Base-by-base conservation (phyloP, 1,284 basidiomycete species). In the Irpex sp. region DNA sequence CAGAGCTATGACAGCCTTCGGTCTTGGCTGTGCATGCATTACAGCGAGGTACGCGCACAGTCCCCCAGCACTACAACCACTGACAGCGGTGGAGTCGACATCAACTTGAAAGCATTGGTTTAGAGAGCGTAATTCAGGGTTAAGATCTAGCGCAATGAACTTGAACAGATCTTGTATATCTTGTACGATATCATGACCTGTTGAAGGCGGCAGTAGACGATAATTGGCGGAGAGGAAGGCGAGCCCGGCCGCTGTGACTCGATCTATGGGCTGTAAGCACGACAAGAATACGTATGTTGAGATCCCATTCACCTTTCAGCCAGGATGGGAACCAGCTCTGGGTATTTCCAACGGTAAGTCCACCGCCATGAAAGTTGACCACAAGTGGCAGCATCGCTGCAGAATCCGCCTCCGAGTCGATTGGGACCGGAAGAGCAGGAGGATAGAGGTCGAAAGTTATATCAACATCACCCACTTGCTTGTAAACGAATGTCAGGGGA, bases 281-380 rank as follows among this genome's bases (percentile, higher is more conserved):
- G 28, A 33, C 28, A 33, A 7, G 28, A 33, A 33, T 33, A 33
- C 28, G 28, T 39, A 45, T 39, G 21, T 6, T 3, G 14, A 10
- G 10, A 18, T 45, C 12, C 39, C 39, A 45, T 5, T 54, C 52
- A 87, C 86, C 77, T 56, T 80, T 72, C 18, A 88, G 73, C 86
- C 86, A 88, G 19, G 59, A 65, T 2, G 86, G 86, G 68, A 87
- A 83, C 82, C 84, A 87, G 68, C 81, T 83, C 39, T 67, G 68
- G 57, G 80, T 77, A 62, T 82, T 81, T 4, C 85, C 86, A 14
- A 83, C 82, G 0, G 82, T 80, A 35, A 88, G 70, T 4, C 84
- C 85, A 10, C 86, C 86, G 7, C 81, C 86, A 65, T 88, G 86
- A 62, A 87, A 88, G 69, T 83, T 87, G 4, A 88, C 68, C 1